Base-by-base conservation (phyloP, 2,329 filamentous ascomycete species). In the Penicillium glabrum region DNA sequence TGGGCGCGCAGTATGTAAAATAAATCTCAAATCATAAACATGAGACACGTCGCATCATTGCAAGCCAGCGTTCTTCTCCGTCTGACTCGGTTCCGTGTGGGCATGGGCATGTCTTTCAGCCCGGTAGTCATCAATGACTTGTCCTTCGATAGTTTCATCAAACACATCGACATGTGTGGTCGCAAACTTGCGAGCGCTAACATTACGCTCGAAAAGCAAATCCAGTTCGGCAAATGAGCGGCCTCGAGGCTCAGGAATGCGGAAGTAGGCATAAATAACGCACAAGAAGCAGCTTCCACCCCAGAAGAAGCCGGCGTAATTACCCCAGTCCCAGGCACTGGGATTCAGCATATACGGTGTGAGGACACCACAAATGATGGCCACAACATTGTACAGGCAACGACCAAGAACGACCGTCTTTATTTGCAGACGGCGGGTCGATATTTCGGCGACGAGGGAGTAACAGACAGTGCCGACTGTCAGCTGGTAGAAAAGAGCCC, bases 311-410 rank as follows among this genome's bases (percentile, higher is more conserved):
- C 92, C 91, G 0, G 91, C 85, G 67, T 84, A 95, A 76, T 95
- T 95, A 59, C 85, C 82, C 92, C 91, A 96, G 75, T 96, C 80
- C 92, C 93, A 96, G 0, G 86, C 89, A 1, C 80, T 82, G 0
- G 92, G 91, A 76, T 96, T 96, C 43, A 96, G 82, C 92, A 96
- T 96, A 76, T 96, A 96, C 0, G 92, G 92, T 0, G 91, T 96
- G 41, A 96, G 75, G 4, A 96, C 88, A 50, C 86, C 88, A 69
- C 87, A 90, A 66, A 96, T 77, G 63, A 97, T 96, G 61, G 85
- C 88, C 44, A 93, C 89, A 50, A 96, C 79, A 68, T 95, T 93
- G 80, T 89, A 90, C 46, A 91, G 78, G 65, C 91, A 90, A 54
- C 92, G 88, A 1, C 89, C 91, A 2, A 96, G 83, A 1, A 95